Evolutionary conservation across 176 grass and related monocot genomes (phyloP).

Genomic region (Carex pumila): DNA sequence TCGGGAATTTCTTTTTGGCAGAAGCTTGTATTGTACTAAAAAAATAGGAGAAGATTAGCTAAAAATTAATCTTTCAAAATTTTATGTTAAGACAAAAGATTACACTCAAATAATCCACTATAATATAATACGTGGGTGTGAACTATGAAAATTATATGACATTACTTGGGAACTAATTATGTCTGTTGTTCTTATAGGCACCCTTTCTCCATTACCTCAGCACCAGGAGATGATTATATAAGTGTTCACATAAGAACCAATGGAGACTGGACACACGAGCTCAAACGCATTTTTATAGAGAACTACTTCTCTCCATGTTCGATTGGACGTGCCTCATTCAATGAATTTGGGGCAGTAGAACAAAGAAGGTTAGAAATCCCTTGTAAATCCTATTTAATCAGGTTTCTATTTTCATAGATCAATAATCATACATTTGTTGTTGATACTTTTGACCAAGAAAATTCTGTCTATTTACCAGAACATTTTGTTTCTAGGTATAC

Average conservation of each 20-base stretch:
- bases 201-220: conserved; percentile 98
- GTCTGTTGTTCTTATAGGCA: conserved; percentile 44
- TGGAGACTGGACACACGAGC: conserved; percentile 95
- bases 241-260: conserved; percentile 92
- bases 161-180: background rate
- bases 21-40: too few species aligned
- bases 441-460: background rate
- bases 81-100: too few species aligned
- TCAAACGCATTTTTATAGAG: conserved; percentile 83
- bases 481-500: background rate
- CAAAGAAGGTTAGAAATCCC: conserved; percentile 52
- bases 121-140: background rate
- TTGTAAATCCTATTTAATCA: background rate
- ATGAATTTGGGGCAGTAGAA: conserved; percentile 44
- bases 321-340: conserved; percentile 57
- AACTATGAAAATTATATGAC: background rate
- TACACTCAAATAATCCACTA: too few species aligned
- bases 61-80: too few species aligned
- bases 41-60: too few species aligned
- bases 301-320: conserved; percentile 64
- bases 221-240: conserved; percentile 88
- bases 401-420: background rate
- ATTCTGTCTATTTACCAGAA: background rate
- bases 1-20: too few species aligned
- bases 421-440: background rate